Base-by-base conservation (phyloP, 202 grass and related monocot species). In the Cymbopogon flexuosus region DNA sequence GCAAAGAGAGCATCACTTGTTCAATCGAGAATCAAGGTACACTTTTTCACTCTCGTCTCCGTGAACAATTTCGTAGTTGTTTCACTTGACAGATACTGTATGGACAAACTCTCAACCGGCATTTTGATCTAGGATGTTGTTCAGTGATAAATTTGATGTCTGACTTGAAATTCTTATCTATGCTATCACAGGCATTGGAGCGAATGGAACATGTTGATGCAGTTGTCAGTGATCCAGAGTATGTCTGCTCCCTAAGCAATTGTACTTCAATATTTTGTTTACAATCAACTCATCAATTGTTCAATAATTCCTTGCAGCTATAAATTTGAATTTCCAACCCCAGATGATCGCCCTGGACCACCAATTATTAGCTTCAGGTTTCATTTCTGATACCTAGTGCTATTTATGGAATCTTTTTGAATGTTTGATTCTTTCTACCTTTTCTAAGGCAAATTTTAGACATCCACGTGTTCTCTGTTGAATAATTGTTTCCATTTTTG, bases 331-430 rank as follows among this genome's bases (percentile, higher is more conserved):
- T 97, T 97, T 78, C 94, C 92, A 62, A 97, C 94, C 34, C 92
- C 92, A 57, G 94, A 97, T 84, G 94, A 97, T 65, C 85, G 88
- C 24, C 94, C 94, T 29, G 94, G 94, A 75, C 92, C 79, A 78
- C 94, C 94, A 76, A 97, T 97, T 63, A 97, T 97, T 78, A 97
- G 94, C 86, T 97, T 97, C 91, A 97, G 91, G 94, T 97, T 84
- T 83, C 52, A 24, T 66, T 88, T 66, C 47, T 67, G 7, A 78
- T 81, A 31, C 41, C 21, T 75, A 43, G 16, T 70, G 69, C 56
- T 33, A 52, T 63, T 56, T 70, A 66, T 64, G 58, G 49, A 81
- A 76, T n/a, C 58, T 75, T 43, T 8, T 46, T 88, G 40, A 33
- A 10, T 68, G 75, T 73, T 66, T 84, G 0, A 10, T 69, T 75